Percentiles rank a stretch among this genome's conserved stretches.
Evolutionary conservation across 805 yeast genomes (phyloP).

Genomic region (Metschnikowia proteae): DNA sequence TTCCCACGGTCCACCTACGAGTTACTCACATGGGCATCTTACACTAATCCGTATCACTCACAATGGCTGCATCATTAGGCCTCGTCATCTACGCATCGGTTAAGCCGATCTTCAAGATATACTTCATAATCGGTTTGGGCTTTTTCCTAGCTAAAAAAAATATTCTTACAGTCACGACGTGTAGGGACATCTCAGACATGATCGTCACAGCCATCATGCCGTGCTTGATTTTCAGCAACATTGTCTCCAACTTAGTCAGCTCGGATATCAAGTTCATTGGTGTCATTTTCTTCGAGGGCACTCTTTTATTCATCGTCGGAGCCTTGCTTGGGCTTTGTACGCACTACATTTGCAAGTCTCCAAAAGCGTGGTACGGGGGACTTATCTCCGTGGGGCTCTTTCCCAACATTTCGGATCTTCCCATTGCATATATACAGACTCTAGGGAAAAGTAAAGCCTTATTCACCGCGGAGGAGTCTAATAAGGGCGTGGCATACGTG

Average conservation of each 20-base stretch:
- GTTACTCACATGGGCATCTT: not conserved
- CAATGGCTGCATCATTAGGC: conserved; percentile 39
- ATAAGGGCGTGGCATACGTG: conserved; percentile 78
- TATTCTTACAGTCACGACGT: conserved; percentile 58
- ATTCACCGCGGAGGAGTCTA: conserved; percentile 57
- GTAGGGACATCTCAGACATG: conserved; percentile 66
- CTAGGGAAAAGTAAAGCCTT: conserved; percentile 56
- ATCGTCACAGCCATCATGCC: conserved; percentile 71
- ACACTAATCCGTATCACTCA: not conserved
- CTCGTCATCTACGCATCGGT: conserved; percentile 71
- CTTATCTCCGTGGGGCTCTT: conserved; percentile 65
- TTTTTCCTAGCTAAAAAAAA: conserved; percentile 58
- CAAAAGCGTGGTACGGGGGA: conserved; percentile 76
- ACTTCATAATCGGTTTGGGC: conserved; percentile 67
- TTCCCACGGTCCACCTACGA: not conserved
- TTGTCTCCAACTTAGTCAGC: conserved; percentile 62
- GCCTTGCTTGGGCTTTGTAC: conserved; percentile 43
- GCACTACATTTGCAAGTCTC: conserved; percentile 53
- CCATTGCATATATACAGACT: conserved; percentile 79
- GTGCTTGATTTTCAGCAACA: conserved; percentile 68
- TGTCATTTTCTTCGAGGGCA: conserved; percentile 48
- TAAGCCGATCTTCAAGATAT: conserved; percentile 84
- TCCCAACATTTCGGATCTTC: conserved; percentile 79
- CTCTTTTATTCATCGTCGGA: conserved; percentile 51
- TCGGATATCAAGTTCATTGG: conserved; percentile 71